Evolutionary conservation across 2,329 filamentous ascomycete genomes (phyloP).

Genomic region (Aspergillus sp.): DNA sequence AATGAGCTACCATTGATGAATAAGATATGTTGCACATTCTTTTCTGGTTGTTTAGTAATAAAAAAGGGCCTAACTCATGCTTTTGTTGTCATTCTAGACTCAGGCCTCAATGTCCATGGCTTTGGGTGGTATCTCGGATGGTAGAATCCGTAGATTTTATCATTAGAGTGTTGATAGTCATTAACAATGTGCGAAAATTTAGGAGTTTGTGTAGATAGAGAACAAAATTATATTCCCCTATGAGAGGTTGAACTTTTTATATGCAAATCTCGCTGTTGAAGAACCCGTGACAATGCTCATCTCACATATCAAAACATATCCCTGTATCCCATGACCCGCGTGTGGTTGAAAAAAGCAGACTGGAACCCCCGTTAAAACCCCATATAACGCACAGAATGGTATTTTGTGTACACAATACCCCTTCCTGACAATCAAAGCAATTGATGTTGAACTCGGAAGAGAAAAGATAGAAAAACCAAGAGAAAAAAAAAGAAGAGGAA

Average conservation of each 20-base stretch:
- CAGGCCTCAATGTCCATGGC: no score
- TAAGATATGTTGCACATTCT: no score
- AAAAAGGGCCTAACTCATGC: no score
- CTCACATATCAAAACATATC: slow-evolving; percentile 17
- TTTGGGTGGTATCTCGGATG: no score
- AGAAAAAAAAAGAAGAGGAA: slow-evolving; percentile 10
- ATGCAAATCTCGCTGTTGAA: slow-evolving; percentile 10
- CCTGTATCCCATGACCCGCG: slow-evolving; percentile 29
- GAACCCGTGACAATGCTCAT: slow-evolving; percentile 16
- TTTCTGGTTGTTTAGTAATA: no score
- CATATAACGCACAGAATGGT: slow-evolving; percentile 23
- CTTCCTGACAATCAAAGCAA: slow-evolving; percentile 20
- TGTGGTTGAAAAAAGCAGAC: slow-evolving; percentile 35
- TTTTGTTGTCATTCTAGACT: no score
- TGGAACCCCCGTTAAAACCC: slow-evolving; percentile 23
- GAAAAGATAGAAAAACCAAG: slow-evolving; percentile 5
- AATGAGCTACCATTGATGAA: no score
- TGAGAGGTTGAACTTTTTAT: slow-evolving; percentile 5
- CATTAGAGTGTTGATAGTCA: no score
- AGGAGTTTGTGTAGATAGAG: no score
- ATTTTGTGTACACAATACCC: slow-evolving; percentile 10
- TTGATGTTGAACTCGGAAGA: slow-evolving; percentile 25
- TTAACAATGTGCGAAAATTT: no score
- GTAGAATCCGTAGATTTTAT: no score
- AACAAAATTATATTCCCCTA: background rate